Base-by-base conservation (phyloP, 306 rosid genomes). In the Mimosa pudica region DNA sequence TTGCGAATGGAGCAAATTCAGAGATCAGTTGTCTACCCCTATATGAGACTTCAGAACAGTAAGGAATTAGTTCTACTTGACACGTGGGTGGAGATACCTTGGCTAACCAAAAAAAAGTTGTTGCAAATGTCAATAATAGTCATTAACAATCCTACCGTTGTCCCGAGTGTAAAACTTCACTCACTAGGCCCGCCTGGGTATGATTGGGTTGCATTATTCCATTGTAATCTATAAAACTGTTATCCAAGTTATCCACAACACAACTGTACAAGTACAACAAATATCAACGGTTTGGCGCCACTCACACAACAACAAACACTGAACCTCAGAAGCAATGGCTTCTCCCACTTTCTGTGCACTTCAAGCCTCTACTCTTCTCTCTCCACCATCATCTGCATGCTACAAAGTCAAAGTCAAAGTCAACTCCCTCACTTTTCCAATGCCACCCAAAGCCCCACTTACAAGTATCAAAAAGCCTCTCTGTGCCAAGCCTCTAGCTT, bases 231-330 rank as follows among this genome's bases (percentile, higher is more conserved):
- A 17, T 14, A n/a, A 11, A 44, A n/a, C 11, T 70, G 85, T 85
- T 84, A 87, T 85, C 83, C 42, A 41, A 47, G 61, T 83, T 84
- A 87, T 87, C 81, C 42, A 63, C 65, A 42, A 66, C 68, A 18
- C 48, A 6, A 24, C 30, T 24, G 30, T 24, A 24, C 30, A 24
- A 24, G 30, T 24, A 24, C 49, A 11, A 66, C 36, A 45, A 78
- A 74, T 35, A 80, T 86, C 41, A 17, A 38, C 63, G 78, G n/a
- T 76, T 80, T 42, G 24, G 14, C 58, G 36, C 32, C 58, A 13
- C 46, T 17, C 60, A 63, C 2, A 51, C 68, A 70, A 11, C 77
- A 77, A 62, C 24, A 65, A 33, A 17, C 57, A 82, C 35, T 66
- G 71, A 41, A 76, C 0, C 30, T 24, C 30, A 82, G 6, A 10